phyloP scores from a whole-genome alignment of 495 filamentous ascomycete genomes.

The Saxophila tyrrhenica region DNA sequence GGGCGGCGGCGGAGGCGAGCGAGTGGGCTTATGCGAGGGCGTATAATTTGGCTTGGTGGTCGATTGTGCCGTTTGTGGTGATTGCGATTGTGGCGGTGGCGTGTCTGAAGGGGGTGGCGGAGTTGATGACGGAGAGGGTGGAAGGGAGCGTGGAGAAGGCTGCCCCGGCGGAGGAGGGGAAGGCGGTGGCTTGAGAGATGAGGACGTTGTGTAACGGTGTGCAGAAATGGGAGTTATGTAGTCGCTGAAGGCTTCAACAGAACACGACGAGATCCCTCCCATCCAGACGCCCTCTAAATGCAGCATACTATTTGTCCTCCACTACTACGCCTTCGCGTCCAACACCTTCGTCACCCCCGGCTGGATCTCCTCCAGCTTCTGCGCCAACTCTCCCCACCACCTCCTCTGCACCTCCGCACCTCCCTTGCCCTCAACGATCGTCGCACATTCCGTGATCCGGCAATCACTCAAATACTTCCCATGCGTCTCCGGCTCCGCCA shows the following conservation, averaged over 20 bases:
- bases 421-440: constrained; percentile 20
- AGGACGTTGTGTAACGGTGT: not conserved
- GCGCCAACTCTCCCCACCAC: constrained; percentile 24
- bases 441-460: constrained; percentile 14
- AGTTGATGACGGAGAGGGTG: constrained; percentile 28
- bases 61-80: constrained; percentile 43
- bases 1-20: constrained; percentile 14
- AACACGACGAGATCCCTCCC: too few species aligned
- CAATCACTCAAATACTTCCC: constrained; percentile 28
- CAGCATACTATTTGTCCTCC: too few species aligned
- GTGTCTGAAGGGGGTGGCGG: constrained; percentile 36
- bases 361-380: constrained; percentile 23
- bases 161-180: not conserved
- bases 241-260: too few species aligned
- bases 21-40: constrained; percentile 19
- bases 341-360: constrained; percentile 21
- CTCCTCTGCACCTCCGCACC: constrained; percentile 20
- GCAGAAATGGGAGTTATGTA: too few species aligned
- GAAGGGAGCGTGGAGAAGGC: constrained; percentile 25
- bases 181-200: not conserved
- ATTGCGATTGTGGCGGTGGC: constrained; percentile 36
- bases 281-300: too few species aligned
- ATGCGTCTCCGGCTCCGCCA: constrained; percentile 29
- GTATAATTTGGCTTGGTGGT: constrained; percentile 39
- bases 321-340: not conserved